Conservation (phyloP, 2,329 filamentous ascomycete genomes). For the Botrytis pseudocinerea region DNA sequence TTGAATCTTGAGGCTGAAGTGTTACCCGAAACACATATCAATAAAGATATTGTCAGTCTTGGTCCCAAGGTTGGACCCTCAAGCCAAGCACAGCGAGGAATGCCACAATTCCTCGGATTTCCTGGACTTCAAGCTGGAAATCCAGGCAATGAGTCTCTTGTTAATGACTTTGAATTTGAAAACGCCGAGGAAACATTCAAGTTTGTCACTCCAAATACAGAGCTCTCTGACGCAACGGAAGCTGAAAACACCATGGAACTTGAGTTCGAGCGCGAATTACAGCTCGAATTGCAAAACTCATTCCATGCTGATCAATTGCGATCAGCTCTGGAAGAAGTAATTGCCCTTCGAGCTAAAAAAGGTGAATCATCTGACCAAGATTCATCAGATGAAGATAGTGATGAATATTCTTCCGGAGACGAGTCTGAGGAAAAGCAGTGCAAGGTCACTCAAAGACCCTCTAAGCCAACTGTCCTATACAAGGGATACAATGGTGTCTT, state of each 20-base stretch:
- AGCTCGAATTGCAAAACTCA: background rate
- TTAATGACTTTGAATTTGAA: background rate
- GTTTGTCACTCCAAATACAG: background rate
- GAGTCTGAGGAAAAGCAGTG: background rate
- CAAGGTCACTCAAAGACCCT: background rate
- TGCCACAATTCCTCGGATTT: no score
- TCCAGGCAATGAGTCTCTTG: background rate
- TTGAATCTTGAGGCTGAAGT: background rate
- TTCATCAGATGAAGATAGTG: no score
- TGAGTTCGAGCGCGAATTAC: background rate
- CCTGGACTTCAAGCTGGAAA: background rate
- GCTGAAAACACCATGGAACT: background rate
- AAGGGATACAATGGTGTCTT: background rate
- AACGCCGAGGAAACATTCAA: no score
- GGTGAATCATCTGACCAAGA: background rate
- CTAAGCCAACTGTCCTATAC: background rate
- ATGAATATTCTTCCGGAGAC: background rate
- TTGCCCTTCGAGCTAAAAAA: no score
- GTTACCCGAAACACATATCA: background rate
- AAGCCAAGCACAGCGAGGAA: background rate
- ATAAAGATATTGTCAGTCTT: background rate
- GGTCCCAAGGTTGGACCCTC: background rate
- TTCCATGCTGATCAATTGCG: background rate
- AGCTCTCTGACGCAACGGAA: background rate
- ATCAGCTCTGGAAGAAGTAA: background rate